Percentiles rank a stretch among this genome's conserved stretches.
phyloP scores from a whole-genome alignment of 352 stramenopile species.

The Phytopythium aichiense region DNA sequence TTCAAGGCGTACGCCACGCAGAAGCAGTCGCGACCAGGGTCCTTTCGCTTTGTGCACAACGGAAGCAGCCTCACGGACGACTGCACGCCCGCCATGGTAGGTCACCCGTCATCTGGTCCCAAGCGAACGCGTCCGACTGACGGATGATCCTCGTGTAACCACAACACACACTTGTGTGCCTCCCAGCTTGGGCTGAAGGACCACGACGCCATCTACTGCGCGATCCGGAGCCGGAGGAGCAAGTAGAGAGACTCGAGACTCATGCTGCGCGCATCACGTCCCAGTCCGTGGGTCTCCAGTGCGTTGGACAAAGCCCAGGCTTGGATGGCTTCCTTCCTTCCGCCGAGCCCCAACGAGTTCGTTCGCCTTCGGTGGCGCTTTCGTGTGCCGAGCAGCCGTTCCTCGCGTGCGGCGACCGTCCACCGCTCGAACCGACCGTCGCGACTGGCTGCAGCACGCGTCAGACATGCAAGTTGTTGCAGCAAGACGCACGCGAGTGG shows the following conservation, averaged over 20 bases:
- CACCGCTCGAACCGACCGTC: not conserved
- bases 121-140: too few species aligned
- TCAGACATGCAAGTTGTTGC: too few species aligned
- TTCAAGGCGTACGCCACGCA: not conserved
- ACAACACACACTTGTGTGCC: not conserved
- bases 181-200: not conserved
- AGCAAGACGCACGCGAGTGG: too few species aligned
- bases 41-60: not conserved
- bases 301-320: not conserved
- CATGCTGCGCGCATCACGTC: not conserved
- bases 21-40: not conserved
- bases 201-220: constrained; percentile 1
- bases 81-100: not conserved
- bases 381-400: not conserved
- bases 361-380: not conserved
- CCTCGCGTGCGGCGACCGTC: not conserved
- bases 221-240: not conserved
- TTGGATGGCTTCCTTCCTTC: not conserved
- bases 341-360: not conserved
- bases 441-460: too few species aligned
- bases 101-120: not conserved
- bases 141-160: too few species aligned
- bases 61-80: not conserved
- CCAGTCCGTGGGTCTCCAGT: not conserved
- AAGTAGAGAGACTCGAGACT: not conserved